Conservation (phyloP, 108 stramenopile genomes). For the Nannochloropsis oceanica region DNA sequence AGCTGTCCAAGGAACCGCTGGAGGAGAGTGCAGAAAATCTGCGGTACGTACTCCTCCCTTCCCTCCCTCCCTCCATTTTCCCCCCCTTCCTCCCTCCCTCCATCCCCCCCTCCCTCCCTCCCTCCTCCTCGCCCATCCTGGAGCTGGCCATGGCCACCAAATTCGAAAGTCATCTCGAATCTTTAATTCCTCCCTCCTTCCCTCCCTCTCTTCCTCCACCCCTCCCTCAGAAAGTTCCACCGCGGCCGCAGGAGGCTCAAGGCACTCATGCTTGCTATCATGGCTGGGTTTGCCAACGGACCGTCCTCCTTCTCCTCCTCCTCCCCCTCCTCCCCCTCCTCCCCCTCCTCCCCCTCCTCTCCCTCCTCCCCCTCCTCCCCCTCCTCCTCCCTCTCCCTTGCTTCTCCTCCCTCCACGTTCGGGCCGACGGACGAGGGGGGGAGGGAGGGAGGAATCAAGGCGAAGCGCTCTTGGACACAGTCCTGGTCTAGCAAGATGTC, state of each 20-base stretch:
- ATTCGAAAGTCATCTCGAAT: too few relatives aligned
- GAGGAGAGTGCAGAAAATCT: not conserved
- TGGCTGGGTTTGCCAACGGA: not conserved
- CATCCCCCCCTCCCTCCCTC: not conserved
- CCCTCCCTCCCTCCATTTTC: not conserved
- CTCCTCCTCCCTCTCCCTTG: too few relatives aligned
- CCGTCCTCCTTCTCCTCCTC: too few relatives aligned
- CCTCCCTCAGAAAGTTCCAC: not conserved
- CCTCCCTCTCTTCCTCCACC: not conserved
- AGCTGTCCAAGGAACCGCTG: not conserved
- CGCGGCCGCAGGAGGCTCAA: not conserved
- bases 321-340: too few relatives aligned
- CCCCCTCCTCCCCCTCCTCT: too few relatives aligned
- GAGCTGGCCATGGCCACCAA: not conserved
- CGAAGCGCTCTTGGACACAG: not conserved
- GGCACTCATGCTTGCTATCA: not conserved
- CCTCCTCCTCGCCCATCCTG: not conserved
- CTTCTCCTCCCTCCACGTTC: too few relatives aligned
- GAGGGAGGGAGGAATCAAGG: not conserved
- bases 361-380: too few relatives aligned
- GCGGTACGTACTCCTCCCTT: not conserved
- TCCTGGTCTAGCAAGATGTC: not conserved
- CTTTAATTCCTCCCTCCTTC: not conserved
- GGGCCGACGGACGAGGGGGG: not conserved
- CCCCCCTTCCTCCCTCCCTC: too few relatives aligned